Evolutionary conservation across 225 moss, liverwort and hornwort genomes (phyloP).

Genomic region (Sphagnum contortum): DNA sequence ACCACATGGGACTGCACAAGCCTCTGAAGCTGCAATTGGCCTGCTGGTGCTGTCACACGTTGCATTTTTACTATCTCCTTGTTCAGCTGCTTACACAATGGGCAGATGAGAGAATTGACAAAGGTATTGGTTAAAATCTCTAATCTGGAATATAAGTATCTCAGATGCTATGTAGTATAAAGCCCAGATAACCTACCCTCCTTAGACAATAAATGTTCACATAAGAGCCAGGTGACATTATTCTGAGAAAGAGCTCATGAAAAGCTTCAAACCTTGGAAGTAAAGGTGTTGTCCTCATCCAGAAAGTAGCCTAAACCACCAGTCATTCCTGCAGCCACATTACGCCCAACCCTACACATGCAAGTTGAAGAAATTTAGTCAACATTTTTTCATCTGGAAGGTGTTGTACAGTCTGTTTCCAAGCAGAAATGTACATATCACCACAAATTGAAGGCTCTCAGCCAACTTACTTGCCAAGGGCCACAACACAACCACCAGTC

Average conservation of each 20-base stretch:
- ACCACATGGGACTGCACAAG: slow-evolving; percentile 80
- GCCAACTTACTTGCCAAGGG: slow-evolving; percentile 84
- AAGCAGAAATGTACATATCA: too few species aligned
- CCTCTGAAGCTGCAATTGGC: slow-evolving; percentile 73
- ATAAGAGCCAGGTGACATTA: too few species aligned
- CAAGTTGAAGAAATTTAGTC: not conserved
- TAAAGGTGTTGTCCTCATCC: slow-evolving; percentile 69
- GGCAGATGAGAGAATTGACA: too few species aligned
- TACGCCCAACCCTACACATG: slow-evolving; percentile 66
- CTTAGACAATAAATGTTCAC: too few species aligned
- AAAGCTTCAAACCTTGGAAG: slow-evolving; percentile 36
- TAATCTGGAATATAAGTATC: too few species aligned
- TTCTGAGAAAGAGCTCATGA: too few species aligned
- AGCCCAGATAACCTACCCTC: too few species aligned
- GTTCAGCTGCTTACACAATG: slow-evolving; percentile 44
- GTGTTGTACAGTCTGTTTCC: too few species aligned
- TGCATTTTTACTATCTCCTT: slow-evolving; percentile 90
- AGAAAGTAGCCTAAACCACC: slow-evolving; percentile 82
- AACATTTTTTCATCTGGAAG: too few species aligned
- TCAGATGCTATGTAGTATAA: too few species aligned
- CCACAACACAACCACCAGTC: slow-evolving; percentile 94
- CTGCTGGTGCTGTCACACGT: slow-evolving; percentile 67
- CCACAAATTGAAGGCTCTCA: not conserved
- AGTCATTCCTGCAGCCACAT: slow-evolving; percentile 87
- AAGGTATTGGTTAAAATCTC: too few species aligned